Percentiles rank a stretch among this genome's conserved stretches.
These are phyloP conservation scores for Tulasnella sp. DNA, from an alignment of 768 basidiomycete species.

Conservation along the genomic window DNA sequence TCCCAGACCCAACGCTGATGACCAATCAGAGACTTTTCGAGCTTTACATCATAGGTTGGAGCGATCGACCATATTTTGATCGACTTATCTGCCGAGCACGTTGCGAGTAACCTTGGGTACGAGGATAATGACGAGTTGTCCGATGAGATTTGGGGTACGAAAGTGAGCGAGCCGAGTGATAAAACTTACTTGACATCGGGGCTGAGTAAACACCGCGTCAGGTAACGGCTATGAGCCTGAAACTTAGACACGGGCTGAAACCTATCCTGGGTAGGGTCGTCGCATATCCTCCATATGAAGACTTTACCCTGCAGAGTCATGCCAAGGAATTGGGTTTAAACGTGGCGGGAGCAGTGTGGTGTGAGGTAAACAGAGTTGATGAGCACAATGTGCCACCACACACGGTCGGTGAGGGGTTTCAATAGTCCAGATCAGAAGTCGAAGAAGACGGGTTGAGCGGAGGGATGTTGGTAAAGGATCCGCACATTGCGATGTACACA, in stretches of 20 bases:
- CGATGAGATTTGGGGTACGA: not conserved
- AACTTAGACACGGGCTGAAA: conserved; percentile 96
- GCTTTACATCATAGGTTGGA: conserved; percentile 73
- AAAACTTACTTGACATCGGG: conserved; percentile 78
- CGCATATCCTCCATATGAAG: conserved; percentile 96
- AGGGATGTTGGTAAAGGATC: not conserved
- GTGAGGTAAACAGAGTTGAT: not conserved
- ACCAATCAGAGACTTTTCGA: conserved; percentile 78
- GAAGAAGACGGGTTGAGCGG: not conserved
- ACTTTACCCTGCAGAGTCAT: conserved; percentile 63
- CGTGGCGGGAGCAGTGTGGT: not conserved
- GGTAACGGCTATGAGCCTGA: conserved; percentile 85
- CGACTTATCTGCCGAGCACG: conserved; percentile 95
- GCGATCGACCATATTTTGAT: conserved; percentile 96
- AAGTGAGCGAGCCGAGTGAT: not conserved
- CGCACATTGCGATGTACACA: not conserved
- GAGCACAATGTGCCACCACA: not conserved
- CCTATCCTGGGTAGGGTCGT: conserved; percentile 62
- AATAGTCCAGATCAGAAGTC: not conserved
- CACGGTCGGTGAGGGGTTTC: not conserved
- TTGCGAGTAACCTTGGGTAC: conserved; percentile 71
- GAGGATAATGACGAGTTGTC: not conserved
- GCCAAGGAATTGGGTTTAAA: not conserved
- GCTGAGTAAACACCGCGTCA: conserved; percentile 84
- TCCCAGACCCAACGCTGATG: conserved; percentile 99